Conservation (phyloP, 441 rosid genomes). For the Eugenia klotzschiana region DNA sequence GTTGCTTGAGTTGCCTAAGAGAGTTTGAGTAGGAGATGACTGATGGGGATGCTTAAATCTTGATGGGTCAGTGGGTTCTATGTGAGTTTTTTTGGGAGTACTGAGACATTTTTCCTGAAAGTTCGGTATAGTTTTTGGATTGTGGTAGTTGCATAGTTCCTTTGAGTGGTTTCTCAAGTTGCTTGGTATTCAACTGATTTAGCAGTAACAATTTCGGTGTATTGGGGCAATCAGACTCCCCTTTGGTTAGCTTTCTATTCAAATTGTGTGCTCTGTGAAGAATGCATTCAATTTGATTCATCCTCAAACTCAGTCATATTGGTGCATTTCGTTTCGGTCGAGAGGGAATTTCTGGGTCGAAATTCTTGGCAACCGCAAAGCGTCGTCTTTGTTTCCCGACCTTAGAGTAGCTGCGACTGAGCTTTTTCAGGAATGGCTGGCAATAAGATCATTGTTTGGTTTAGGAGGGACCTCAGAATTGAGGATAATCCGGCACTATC, state of each 20-base stretch:
- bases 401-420: background rate
- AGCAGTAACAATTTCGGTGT: background rate
- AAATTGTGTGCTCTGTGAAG: background rate
- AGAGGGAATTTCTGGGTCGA: background rate
- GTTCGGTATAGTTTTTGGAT: background rate
- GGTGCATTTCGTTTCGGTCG: background rate
- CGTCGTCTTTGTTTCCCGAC: background rate
- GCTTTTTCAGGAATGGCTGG: background rate
- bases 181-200: background rate
- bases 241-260: background rate
- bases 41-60: background rate
- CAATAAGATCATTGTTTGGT: slow-evolving; percentile 76
- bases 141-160: background rate
- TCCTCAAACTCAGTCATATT: background rate
- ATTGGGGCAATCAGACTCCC: background rate
- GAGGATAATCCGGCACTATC: slow-evolving; percentile 90
- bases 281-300: background rate
- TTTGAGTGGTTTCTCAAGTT: background rate
- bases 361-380: background rate
- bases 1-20: background rate
- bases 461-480: slow-evolving; percentile 82
- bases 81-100: background rate
- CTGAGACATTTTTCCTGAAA: background rate
- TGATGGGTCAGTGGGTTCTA: background rate
- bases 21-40: background rate